Percentiles rank a stretch among this genome's conserved stretches.
These are phyloP conservation scores for Rauvolfia tetraphylla DNA, from an alignment of 257 asterid species.

Conservation along the genomic window DNA sequence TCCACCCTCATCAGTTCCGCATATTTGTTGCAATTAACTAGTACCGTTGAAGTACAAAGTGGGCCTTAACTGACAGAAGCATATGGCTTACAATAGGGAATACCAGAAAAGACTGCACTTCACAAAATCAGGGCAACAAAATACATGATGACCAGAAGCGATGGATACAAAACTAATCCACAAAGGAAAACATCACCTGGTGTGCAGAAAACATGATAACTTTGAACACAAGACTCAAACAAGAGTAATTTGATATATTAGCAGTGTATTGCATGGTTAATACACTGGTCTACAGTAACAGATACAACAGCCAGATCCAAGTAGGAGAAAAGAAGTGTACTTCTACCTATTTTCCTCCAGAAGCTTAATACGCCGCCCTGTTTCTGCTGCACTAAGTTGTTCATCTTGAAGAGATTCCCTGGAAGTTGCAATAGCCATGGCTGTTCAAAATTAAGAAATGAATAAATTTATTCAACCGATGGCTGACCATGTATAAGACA, in stretches of 20 bases:
- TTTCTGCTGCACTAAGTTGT: constrained; percentile 73
- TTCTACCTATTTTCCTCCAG: constrained; percentile 76
- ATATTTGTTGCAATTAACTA: neutral
- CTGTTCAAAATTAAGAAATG: constrained; percentile 39
- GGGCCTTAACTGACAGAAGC: neutral
- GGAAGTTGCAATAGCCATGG: constrained; percentile 53
- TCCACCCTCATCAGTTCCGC: neutral
- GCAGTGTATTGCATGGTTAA: neutral
- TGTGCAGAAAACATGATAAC: neutral
- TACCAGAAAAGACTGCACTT: neutral
- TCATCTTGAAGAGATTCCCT: constrained; percentile 60
- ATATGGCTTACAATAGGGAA: neutral
- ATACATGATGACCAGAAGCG: neutral
- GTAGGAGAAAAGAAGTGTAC: constrained; percentile 8
- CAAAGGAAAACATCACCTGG: neutral
- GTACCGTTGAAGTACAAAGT: neutral
- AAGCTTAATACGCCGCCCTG: constrained; percentile 70
- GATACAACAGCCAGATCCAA: neutral
- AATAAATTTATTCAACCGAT: neutral
- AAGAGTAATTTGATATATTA: neutral
- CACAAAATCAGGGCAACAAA: neutral
- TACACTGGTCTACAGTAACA: neutral
- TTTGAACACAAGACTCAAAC: neutral
- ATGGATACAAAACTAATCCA: neutral
- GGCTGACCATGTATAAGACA: neutral